Base-by-base conservation (phyloP, 441 rosid genomes). In the Breynia disticha region DNA sequence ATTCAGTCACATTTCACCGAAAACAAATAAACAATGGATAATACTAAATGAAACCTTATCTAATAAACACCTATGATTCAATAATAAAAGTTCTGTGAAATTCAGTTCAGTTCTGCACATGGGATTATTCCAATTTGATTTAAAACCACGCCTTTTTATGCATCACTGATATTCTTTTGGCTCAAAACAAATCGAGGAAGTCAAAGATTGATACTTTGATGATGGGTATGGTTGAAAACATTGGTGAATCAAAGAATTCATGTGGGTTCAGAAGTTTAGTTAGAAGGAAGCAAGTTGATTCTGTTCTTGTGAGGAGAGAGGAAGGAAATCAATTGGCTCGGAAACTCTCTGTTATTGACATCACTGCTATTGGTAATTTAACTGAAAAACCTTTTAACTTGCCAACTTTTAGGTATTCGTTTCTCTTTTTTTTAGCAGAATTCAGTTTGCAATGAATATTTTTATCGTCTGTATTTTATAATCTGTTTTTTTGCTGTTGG, bases 211-310 rank as follows among this genome's bases (percentile, higher is more conserved):
- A 9, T 28, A 4, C 35, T 28, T 28, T 9, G 35, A 28, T 3
- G 8, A 28, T 28, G 35, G 35, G 35, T 28, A 28, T 28, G 35
- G 35, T 9, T 28, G 7, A 72, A 62, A 73, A 57, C 54, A 71
- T 68, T 55, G 80, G 75, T 15, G 50, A 15, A 53, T 39, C 44
- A 35, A 62, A 54, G 62, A 66, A 46, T 50, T 44, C 47, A 19
- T 60, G 64, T 70, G 72, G 74, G 64, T 65, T 78, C 19, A 79
- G 75, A 68, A 69, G 80, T 59, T 66, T 91, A 59, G 69, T 81
- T 13, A 72, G 97, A 74, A 78, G 98, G 70, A 91, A 91, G 61
- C 95, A 84, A 64, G 95, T 88, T 50, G 91, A 88, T 70, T 88
- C 95, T 60, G 78, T 66, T 41, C 66, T 72, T 73, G 17, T 53